Percentiles rank a stretch among this genome's conserved stretches.
Evolutionary conservation across 2,329 filamentous ascomycete species (phyloP).

Genomic region (Pyrenophora teres): DNA sequence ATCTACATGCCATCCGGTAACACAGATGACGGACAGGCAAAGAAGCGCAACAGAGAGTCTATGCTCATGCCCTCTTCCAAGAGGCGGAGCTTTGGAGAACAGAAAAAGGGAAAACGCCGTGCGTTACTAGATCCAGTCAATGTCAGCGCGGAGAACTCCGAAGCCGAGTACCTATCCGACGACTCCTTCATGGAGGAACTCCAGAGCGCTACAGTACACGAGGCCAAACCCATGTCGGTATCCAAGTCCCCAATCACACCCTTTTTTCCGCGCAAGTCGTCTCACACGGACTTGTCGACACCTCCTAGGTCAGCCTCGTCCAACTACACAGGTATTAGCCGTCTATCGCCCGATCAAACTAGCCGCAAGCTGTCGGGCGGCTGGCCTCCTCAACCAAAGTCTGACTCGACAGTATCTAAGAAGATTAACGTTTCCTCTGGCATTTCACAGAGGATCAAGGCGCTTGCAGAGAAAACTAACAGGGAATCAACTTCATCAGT

Average conservation of each 20-base stretch:
- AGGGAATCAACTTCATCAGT: constrained; percentile 48
- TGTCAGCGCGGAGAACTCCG: constrained; percentile 45
- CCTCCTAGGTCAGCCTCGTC: constrained; percentile 45
- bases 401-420: constrained; percentile 55
- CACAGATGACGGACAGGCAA: constrained; percentile 22
- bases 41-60: constrained; percentile 36
- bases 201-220: constrained; percentile 77
- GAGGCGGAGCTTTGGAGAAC: constrained; percentile 34
- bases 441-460: constrained; percentile 93
- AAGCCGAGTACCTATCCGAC: constrained; percentile 66
- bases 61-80: constrained; percentile 31
- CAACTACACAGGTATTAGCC: constrained; percentile 31
- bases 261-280: constrained; percentile 54
- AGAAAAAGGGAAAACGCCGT: constrained; percentile 47
- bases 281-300: constrained; percentile 30
- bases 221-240: constrained; percentile 74
- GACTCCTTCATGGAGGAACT: constrained; percentile 85
- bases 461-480: constrained; percentile 76
- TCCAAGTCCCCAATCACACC: constrained; percentile 82
- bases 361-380: constrained; percentile 39
- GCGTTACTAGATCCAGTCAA: constrained; percentile 49
- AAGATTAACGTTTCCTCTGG: constrained; percentile 85
- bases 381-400: constrained; percentile 34
- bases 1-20: constrained; percentile 33
- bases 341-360: constrained; percentile 36